Conservation (phyloP, 148 eudicot species). For the Fagopyrum tataricum region DNA sequence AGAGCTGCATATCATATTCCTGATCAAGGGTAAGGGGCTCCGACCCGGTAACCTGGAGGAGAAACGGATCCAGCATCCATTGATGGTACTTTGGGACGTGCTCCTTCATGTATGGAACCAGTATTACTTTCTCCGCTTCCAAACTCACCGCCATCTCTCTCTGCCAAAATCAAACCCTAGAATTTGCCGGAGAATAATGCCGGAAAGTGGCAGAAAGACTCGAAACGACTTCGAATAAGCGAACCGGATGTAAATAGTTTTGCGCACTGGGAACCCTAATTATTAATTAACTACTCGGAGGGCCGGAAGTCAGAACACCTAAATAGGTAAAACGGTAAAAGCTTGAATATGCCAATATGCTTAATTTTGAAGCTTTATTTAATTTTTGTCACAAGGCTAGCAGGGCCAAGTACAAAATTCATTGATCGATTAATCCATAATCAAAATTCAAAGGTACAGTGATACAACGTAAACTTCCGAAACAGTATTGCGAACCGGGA, state of each 20-base stretch:
- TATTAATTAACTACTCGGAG: too few species aligned
- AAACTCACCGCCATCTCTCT: slow-evolving; percentile 40
- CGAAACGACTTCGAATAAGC: neutral
- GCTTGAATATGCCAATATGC: slow-evolving; percentile 5
- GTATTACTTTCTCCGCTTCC: slow-evolving; percentile 58
- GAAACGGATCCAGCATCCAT: slow-evolving; percentile 83
- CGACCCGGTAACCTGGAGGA: slow-evolving; percentile 81
- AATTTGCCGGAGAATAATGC: neutral
- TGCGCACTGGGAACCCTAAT: too few species aligned
- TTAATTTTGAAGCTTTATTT: neutral
- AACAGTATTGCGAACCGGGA: too few species aligned
- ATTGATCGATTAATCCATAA: too few species aligned
- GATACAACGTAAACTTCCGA: too few species aligned
- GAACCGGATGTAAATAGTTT: neutral
- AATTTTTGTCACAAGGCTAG: too few species aligned
- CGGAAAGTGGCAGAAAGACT: neutral
- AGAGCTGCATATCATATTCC: slow-evolving; percentile 80
- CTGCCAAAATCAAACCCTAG: neutral
- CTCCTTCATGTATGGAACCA: slow-evolving; percentile 80
- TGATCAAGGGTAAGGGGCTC: slow-evolving; percentile 77
- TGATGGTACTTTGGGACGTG: slow-evolving; percentile 77
- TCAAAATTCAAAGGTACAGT: too few species aligned
- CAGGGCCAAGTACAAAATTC: too few species aligned
- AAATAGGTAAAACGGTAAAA: neutral
- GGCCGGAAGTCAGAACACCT: too few species aligned